phyloP scores from a whole-genome alignment of 257 asterid species.

The Solanum paucissectum region DNA sequence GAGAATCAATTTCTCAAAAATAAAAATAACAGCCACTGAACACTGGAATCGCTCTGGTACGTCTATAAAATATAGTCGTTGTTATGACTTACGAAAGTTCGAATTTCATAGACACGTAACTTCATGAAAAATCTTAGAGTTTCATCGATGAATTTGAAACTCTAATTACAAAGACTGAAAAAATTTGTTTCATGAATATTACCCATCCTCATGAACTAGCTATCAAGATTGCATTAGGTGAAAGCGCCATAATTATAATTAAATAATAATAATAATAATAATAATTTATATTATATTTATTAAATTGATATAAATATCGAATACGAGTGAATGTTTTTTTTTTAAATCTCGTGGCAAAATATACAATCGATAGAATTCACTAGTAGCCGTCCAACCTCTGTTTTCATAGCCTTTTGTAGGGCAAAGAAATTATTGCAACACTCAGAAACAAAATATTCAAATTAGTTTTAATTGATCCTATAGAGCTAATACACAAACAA shows the following conservation, averaged over 20 bases:
- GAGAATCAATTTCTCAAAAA: neutral
- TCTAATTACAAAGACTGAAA: too few species aligned
- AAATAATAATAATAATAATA: too few species aligned
- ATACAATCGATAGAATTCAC: neutral
- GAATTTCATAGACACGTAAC: too few species aligned
- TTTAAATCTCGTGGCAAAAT: neutral
- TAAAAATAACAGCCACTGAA: too few species aligned
- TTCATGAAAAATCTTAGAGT: too few species aligned
- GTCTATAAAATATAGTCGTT: too few species aligned
- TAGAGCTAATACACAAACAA: neutral
- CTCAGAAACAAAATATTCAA: neutral
- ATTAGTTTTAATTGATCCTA: neutral
- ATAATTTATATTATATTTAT: neutral
- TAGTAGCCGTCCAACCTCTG: neutral
- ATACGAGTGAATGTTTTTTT: neutral
- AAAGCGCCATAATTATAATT: neutral
- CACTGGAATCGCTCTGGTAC: too few species aligned
- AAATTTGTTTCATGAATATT: too few species aligned
- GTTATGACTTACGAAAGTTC: too few species aligned
- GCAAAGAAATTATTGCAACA: neutral
- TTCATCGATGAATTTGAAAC: too few species aligned
- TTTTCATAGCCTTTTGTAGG: neutral
- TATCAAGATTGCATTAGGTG: neutral
- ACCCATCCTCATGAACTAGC: too few species aligned
- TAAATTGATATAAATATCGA: neutral